These are phyloP conservation scores for Yamadazyma songkhlaensis DNA, from an alignment of 1,139 yeast genomes.

Conservation along the genomic window DNA sequence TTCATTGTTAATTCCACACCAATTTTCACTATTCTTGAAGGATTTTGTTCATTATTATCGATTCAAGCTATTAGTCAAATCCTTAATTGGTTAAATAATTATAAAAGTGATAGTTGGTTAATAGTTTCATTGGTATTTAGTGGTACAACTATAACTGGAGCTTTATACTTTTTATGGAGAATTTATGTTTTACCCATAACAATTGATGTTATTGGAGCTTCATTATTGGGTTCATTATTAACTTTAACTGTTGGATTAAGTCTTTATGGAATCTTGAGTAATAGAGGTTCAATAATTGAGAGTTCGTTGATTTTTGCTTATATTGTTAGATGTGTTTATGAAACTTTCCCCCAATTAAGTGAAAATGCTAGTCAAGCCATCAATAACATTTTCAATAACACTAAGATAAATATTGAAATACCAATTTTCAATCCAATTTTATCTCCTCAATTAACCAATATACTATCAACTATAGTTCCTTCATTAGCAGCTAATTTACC, in stretches of 20 bases:
- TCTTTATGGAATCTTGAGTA: conserved; percentile 77
- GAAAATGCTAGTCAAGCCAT: conserved; percentile 45
- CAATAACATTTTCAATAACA: conserved; percentile 35
- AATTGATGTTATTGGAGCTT: conserved; percentile 71
- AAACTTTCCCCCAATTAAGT: conserved; percentile 81
- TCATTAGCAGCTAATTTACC: conserved; percentile 54
- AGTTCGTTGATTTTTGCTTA: conserved; percentile 83
- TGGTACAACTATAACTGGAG: conserved; percentile 72
- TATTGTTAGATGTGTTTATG: conserved; percentile 88
- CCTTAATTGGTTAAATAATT: conserved; percentile 66
- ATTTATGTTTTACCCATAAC: conserved; percentile 74
- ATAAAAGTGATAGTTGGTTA: conserved; percentile 75
- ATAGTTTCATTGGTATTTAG: conserved; percentile 71
- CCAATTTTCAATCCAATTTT: conserved; percentile 29
- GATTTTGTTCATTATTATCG: conserved; percentile 83
- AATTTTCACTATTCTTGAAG: conserved; percentile 83
- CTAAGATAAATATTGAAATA: conserved; percentile 39
- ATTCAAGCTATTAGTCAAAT: conserved; percentile 91
- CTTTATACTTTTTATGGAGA: conserved; percentile 76
- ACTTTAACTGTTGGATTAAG: conserved; percentile 76
- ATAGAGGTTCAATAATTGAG: conserved; percentile 85
- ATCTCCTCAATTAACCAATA: conserved; percentile 40
- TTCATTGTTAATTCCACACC: conserved; percentile 81
- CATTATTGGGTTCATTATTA: conserved; percentile 79
- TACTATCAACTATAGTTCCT: conserved; percentile 42